Conservation (phyloP, 2,329 filamentous ascomycete genomes). For the Exophiala calicioides region DNA sequence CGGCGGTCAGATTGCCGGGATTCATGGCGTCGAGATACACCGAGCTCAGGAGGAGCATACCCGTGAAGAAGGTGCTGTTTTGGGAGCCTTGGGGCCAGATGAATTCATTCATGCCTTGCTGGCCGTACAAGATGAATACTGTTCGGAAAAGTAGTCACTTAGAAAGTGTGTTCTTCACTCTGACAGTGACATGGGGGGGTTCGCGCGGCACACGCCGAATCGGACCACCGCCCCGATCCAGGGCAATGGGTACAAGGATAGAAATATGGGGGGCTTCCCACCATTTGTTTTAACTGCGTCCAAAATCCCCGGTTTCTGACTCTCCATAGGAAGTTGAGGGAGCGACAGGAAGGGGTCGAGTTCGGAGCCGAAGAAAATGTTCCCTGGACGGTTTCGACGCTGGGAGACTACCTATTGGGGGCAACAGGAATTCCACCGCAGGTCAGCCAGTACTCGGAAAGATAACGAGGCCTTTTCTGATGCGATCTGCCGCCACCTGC, state of each 20-base stretch:
- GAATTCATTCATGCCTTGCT: slow-evolving; percentile 14
- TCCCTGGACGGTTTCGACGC: slow-evolving; percentile 7
- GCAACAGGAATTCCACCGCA: too few species aligned
- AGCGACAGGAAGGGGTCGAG: slow-evolving; percentile 14
- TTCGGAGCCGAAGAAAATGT: slow-evolving; percentile 18
- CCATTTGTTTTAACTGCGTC: slow-evolving; percentile 19
- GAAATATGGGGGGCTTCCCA: neutral
- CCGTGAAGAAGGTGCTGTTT: slow-evolving; percentile 16
- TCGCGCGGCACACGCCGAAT: too few species aligned
- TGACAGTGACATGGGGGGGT: too few species aligned
- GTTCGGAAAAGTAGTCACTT: too few species aligned
- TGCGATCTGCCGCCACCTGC: too few species aligned
- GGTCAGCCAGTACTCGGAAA: too few species aligned
- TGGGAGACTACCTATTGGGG: too few species aligned
- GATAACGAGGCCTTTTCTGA: too few species aligned
- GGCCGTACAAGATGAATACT: slow-evolving; percentile 16
- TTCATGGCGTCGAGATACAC: slow-evolving; percentile 18
- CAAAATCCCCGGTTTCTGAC: slow-evolving; percentile 13
- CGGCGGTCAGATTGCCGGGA: neutral
- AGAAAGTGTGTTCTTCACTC: too few species aligned
- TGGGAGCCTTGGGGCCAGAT: slow-evolving; percentile 15
- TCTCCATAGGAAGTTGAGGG: slow-evolving; percentile 14
- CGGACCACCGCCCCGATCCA: too few species aligned
- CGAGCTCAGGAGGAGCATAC: slow-evolving; percentile 20
- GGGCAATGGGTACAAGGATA: too few species aligned